Percentiles rank a stretch among this genome's conserved stretches.
Conservation (phyloP, 2,329 filamentous ascomycete species). For the Aspergillus hiratsukae region DNA sequence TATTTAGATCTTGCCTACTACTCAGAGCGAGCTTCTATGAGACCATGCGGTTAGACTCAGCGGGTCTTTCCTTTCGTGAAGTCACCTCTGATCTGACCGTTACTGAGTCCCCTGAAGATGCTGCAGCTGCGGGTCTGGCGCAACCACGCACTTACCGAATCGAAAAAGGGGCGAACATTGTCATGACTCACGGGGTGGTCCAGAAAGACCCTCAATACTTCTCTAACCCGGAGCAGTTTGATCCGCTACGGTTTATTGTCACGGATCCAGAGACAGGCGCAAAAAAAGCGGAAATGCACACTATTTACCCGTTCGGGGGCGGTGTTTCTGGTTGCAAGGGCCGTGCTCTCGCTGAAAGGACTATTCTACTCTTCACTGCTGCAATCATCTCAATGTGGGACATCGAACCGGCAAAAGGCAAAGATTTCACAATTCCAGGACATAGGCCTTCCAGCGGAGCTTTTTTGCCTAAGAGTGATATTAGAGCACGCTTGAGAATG, state of each 20-base stretch:
- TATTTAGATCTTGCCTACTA: conserved; percentile 43
- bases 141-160: conserved; percentile 38
- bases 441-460: conserved; percentile 47
- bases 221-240: conserved; percentile 39
- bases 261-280: conserved; percentile 31
- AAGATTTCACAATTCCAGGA: conserved; percentile 49
- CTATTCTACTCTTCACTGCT: conserved; percentile 49
- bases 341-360: conserved; percentile 47
- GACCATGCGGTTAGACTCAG: conserved; percentile 42
- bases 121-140: conserved; percentile 20
- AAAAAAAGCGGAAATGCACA: conserved; percentile 35
- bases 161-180: conserved; percentile 40
- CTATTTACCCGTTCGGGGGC: conserved; percentile 47
- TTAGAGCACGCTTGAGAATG: conserved; percentile 52
- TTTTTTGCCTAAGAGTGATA: conserved; percentile 48
- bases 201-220: conserved; percentile 41
- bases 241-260: conserved; percentile 46
- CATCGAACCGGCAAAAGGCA: conserved; percentile 44
- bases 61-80: conserved; percentile 40
- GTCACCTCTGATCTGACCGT: conserved; percentile 37
- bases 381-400: conserved; percentile 55
- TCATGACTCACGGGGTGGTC: conserved; percentile 42
- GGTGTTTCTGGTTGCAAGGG: conserved; percentile 49
- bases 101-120: conserved; percentile 37
- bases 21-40: conserved; percentile 46